Conservation (phyloP, 148 eudicot genomes). For the Heliamphora exappendiculata region DNA sequence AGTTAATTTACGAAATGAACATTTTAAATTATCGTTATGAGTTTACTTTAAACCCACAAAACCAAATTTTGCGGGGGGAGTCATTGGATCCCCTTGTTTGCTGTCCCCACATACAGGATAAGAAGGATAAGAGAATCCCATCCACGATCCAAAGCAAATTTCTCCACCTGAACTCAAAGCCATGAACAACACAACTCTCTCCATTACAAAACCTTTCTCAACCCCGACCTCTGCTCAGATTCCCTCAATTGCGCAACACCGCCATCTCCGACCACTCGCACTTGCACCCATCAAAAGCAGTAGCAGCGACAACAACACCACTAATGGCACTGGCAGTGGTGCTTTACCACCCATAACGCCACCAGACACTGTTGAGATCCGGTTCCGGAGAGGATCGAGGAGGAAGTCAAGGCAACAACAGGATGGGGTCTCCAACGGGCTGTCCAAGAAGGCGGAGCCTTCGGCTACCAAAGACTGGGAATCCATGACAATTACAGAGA, state of each 20-base stretch:
- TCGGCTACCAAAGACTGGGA: slow-evolving; percentile 70
- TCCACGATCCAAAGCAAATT: background rate
- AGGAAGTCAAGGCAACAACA: slow-evolving; percentile 20
- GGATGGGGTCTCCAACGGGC: background rate
- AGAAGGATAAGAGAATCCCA: slow-evolving; percentile 12
- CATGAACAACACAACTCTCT: slow-evolving; percentile 22
- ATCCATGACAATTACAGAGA: slow-evolving; percentile 52
- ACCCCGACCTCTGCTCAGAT: slow-evolving; percentile 13
- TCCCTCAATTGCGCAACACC: background rate
- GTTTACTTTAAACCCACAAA: too few species aligned
- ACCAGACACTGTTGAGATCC: slow-evolving; percentile 32
- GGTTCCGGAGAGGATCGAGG: slow-evolving; percentile 45
- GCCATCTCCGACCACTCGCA: slow-evolving; percentile 11
- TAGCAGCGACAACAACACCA: slow-evolving; percentile 15
- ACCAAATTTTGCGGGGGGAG: too few species aligned
- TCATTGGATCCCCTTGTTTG: too few species aligned
- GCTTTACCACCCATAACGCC: slow-evolving; percentile 21
- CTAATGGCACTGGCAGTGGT: slow-evolving; percentile 3
- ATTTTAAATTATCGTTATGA: too few species aligned
- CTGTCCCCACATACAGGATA: background rate
- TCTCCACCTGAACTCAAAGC: background rate
- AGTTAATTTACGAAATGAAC: too few species aligned
- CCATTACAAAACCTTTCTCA: slow-evolving; percentile 21
- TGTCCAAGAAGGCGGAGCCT: slow-evolving; percentile 5
- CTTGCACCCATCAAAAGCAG: slow-evolving; percentile 15